A percentile compares a stretch with the other conserved stretches of the same genome.
phyloP scores from a whole-genome alignment of 306 rosid species.

The Cicer arietinum region DNA sequence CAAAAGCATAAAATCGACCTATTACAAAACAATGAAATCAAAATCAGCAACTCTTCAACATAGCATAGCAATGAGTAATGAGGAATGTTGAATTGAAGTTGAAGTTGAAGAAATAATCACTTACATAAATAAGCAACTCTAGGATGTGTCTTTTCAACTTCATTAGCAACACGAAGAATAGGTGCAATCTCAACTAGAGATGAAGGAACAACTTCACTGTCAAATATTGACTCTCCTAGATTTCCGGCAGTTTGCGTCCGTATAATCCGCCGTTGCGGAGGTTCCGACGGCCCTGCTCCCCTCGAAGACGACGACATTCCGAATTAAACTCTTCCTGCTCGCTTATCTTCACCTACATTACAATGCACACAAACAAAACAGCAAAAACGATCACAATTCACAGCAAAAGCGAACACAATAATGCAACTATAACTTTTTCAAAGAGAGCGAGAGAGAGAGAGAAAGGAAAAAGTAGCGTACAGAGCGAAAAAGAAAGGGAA shows the following conservation, averaged over 20 bases:
- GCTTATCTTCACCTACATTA: background rate
- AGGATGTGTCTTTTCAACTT: slow-evolving; percentile 88
- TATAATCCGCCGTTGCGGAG: slow-evolving; percentile 67
- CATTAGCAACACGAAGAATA: slow-evolving; percentile 96
- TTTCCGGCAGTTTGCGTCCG: slow-evolving; percentile 95
- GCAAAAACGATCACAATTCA: background rate
- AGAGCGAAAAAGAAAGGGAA: background rate
- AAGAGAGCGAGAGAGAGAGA: background rate
- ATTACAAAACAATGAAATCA: slow-evolving; percentile 14
- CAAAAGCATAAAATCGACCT: slow-evolving; percentile 99
- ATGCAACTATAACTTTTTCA: too few relatives aligned
- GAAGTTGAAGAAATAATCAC: background rate
- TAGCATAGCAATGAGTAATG: background rate
- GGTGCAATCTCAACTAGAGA: slow-evolving; percentile 91
- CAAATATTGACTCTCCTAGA: slow-evolving; percentile 82
- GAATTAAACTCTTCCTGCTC: background rate
- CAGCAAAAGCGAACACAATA: background rate
- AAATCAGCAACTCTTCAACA: slow-evolving; percentile 1
- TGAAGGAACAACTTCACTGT: slow-evolving; percentile 95
- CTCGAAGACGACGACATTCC: slow-evolving; percentile 67
- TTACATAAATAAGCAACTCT: slow-evolving; percentile 98
- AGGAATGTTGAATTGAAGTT: background rate
- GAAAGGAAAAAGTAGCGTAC: background rate
- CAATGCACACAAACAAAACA: background rate
- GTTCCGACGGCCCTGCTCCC: slow-evolving; percentile 68